A percentile compares a stretch with the other conserved stretches of the same genome.
These are phyloP conservation scores for Suhomyces faveliae DNA, from an alignment of 805 yeast genomes.

Conservation along the genomic window DNA sequence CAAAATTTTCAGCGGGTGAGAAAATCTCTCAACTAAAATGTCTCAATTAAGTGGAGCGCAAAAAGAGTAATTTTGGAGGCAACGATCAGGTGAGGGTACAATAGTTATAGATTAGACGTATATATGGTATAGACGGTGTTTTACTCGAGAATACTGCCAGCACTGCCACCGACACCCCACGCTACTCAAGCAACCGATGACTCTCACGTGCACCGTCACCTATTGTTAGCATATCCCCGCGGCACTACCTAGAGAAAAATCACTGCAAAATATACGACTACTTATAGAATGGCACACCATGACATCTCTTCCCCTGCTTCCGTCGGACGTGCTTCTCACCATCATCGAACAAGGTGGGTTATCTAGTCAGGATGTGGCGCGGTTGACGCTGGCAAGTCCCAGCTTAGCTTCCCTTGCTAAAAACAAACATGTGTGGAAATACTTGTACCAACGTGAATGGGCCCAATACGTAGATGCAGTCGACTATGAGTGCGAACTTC, in stretches of 20 bases:
- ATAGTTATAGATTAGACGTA: too few species aligned
- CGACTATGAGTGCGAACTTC: background rate
- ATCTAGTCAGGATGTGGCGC: background rate
- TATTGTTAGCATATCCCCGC: background rate
- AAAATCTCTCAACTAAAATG: background rate
- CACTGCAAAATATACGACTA: background rate
- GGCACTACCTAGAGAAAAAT: background rate
- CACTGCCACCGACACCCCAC: too few species aligned
- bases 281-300: background rate
- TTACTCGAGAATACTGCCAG: too few species aligned
- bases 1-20: background rate
- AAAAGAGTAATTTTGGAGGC: background rate
- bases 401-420: background rate
- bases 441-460: constrained; percentile 1
- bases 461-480: background rate
- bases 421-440: background rate
- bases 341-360: background rate
- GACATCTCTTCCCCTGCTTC: background rate
- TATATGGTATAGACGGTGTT: too few species aligned
- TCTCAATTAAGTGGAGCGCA: background rate
- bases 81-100: too few species aligned
- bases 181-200: too few species aligned
- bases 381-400: background rate
- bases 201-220: background rate
- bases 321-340: background rate